Evolutionary conservation across 345 rosid species (phyloP).

Genomic region (Populus ilicifolia): DNA sequence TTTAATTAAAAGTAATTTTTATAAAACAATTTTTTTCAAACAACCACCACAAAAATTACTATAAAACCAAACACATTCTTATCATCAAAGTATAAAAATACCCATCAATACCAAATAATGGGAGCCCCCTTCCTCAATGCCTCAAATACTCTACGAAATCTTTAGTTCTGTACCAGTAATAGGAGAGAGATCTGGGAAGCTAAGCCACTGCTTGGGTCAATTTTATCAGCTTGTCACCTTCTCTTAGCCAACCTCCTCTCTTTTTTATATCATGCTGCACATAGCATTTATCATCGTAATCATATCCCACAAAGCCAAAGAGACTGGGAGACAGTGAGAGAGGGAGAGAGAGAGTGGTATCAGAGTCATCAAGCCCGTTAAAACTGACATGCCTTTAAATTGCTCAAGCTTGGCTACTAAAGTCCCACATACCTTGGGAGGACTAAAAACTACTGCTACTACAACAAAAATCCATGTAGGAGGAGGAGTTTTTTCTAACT

Average conservation of each 20-base stretch:
- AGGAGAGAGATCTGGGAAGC: too few relatives aligned
- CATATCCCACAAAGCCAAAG: neutral
- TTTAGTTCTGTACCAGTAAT: too few relatives aligned
- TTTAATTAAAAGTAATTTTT: too few relatives aligned
- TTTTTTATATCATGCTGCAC: neutral
- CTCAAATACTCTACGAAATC: too few relatives aligned
- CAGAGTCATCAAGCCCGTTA: neutral
- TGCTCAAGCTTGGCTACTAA: constrained; percentile 26
- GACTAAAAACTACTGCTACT: neutral
- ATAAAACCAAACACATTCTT: too few relatives aligned
- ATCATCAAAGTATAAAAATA: too few relatives aligned
- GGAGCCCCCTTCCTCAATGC: too few relatives aligned
- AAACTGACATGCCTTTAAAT: constrained; percentile 41
- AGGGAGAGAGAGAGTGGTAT: neutral
- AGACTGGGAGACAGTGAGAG: neutral
- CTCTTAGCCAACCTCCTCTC: neutral
- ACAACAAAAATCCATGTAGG: neutral
- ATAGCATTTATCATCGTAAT: neutral
- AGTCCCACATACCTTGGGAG: constrained; percentile 24
- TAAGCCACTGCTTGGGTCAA: too few relatives aligned
- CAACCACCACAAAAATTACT: too few relatives aligned
- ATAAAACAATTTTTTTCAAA: too few relatives aligned
- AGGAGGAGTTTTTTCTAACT: neutral
- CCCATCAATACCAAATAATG: too few relatives aligned
- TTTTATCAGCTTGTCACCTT: neutral